A percentile compares a stretch with the other conserved stretches of the same genome.
Conservation (phyloP, 805 yeast genomes). For the Kazachstania bromeliacearum region DNA sequence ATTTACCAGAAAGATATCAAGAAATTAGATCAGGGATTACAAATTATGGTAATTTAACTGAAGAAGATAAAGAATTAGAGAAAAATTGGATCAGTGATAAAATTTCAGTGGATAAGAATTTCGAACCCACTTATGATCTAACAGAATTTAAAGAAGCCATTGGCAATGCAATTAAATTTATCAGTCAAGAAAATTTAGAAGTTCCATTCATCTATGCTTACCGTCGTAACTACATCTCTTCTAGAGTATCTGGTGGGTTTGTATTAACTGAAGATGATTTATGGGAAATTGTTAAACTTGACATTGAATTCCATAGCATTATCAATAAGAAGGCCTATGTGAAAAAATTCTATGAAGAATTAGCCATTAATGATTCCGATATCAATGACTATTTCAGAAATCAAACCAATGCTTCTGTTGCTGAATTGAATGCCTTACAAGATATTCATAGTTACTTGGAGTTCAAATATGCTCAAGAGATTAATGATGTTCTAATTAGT, state of each 20-base stretch:
- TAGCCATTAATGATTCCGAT: conserved; percentile 50
- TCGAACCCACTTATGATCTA: conserved; percentile 30
- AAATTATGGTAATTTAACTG: conserved; percentile 54
- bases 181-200: conserved; percentile 71
- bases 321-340: conserved; percentile 63
- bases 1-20: conserved; percentile 89
- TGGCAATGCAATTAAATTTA: conserved; percentile 56
- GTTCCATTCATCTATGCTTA: conserved; percentile 95
- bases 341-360: conserved; percentile 42
- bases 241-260: conserved; percentile 35
- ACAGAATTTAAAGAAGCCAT: conserved; percentile 62
- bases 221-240: conserved; percentile 71
- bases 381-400: conserved; percentile 45
- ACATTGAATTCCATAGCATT: conserved; percentile 79
- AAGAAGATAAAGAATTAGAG: conserved; percentile 61
- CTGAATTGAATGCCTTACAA: conserved; percentile 54
- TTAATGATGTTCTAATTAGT: conserved; percentile 29
- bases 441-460: conserved; percentile 78
- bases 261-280: conserved; percentile 70
- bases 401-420: conserved; percentile 47
- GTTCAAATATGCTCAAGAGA: conserved; percentile 48
- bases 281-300: conserved; percentile 84
- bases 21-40: conserved; percentile 55
- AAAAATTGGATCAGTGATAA: conserved; percentile 72
- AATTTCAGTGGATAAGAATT: conserved; percentile 47